phyloP scores from a whole-genome alignment of 768 basidiomycete species.

The Phylloporus arenicola region DNA sequence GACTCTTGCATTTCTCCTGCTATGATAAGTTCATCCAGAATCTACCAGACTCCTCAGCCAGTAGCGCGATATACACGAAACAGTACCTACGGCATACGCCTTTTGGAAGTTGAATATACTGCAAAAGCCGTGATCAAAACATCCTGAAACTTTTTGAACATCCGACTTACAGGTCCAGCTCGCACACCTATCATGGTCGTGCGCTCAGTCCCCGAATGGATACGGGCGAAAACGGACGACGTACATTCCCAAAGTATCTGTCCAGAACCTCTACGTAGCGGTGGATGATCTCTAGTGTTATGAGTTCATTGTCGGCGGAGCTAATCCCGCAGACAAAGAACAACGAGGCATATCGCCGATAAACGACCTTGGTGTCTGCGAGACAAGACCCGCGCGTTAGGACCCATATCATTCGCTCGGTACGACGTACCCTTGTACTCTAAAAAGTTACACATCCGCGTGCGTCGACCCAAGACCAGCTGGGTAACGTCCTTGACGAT shows the following conservation, averaged over 20 bases:
- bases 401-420: not conserved
- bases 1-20: constrained; percentile 94
- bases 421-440: constrained; percentile 82
- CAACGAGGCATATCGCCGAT: constrained; percentile 90
- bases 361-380: constrained; percentile 80
- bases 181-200: constrained; percentile 59
- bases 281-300: constrained; percentile 89
- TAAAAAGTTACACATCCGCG: constrained; percentile 92
- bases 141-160: not conserved
- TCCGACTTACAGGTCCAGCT: constrained; percentile 76
- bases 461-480: constrained; percentile 80
- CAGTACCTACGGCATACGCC: constrained; percentile 68
- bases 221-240: constrained; percentile 7
- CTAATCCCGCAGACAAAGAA: constrained; percentile 92
- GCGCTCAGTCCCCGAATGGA: not conserved
- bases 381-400: not conserved
- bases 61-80: not conserved
- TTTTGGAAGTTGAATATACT: constrained; percentile 98
- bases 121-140: not conserved
- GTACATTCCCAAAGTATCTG: constrained; percentile 48
- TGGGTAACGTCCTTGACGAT: constrained; percentile 96
- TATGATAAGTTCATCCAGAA: constrained; percentile 90
- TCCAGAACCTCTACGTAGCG: constrained; percentile 89
- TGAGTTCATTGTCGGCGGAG: constrained; percentile 82
- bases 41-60: constrained; percentile 34